Conservation (phyloP, 75 land plant genomes). For the Cryptomeria japonica region DNA sequence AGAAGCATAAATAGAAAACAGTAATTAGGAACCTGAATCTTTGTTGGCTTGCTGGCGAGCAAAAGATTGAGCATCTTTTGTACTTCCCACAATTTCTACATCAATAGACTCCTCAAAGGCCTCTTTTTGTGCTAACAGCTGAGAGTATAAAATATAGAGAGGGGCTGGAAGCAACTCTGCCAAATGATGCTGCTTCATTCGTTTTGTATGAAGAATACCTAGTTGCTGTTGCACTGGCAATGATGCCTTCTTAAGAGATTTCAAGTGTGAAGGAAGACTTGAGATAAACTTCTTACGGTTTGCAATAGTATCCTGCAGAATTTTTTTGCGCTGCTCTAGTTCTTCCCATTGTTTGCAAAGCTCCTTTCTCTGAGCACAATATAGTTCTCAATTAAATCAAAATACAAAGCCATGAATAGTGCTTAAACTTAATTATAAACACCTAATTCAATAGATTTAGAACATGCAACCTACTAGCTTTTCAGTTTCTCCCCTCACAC, state of each 20-base stretch:
- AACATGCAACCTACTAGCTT: background rate
- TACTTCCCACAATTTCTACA: slow-evolving; percentile 85
- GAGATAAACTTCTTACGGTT: slow-evolving; percentile 85
- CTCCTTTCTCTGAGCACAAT: slow-evolving; percentile 70
- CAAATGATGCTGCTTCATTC: slow-evolving; percentile 77
- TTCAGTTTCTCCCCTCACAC: background rate
- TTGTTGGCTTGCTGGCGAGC: slow-evolving; percentile 68
- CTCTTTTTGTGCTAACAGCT: slow-evolving; percentile 85
- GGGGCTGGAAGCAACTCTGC: slow-evolving; percentile 97
- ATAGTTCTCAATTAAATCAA: background rate
- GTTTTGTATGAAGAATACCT: slow-evolving; percentile 81
- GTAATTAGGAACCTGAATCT: slow-evolving; percentile 57
- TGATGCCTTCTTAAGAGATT: slow-evolving; percentile 92
- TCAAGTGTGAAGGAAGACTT: slow-evolving; percentile 91
- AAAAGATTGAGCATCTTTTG: slow-evolving; percentile 87
- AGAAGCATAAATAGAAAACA: background rate
- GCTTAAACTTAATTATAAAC: background rate
- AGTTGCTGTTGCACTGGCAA: slow-evolving; percentile 94
- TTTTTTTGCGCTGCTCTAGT: slow-evolving; percentile 77
- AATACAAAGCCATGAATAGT: background rate
- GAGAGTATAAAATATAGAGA: slow-evolving; percentile 82
- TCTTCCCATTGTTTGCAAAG: slow-evolving; percentile 81
- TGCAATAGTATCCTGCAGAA: slow-evolving; percentile 70
- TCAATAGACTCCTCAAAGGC: slow-evolving; percentile 91
- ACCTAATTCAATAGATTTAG: background rate